phyloP scores from a whole-genome alignment of 192 early-diverging fungal species.

The Oehlia diaphana region DNA sequence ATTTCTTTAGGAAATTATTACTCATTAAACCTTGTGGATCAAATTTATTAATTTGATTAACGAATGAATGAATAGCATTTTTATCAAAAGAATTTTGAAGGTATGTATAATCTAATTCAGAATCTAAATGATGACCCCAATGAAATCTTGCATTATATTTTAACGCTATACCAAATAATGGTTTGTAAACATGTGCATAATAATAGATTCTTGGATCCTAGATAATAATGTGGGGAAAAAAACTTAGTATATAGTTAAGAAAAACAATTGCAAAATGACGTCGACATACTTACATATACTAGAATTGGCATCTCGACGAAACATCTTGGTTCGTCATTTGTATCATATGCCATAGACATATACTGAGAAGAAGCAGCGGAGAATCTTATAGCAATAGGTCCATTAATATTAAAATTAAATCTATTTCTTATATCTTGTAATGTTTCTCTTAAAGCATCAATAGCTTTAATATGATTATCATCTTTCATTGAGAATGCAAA shows the following conservation, averaged over 20 bases:
- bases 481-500: conserved; percentile 10
- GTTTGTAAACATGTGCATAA: neutral
- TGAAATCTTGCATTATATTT: conserved; percentile 4
- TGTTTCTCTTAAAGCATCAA: neutral
- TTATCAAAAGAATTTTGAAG: neutral
- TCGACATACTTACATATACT: neutral
- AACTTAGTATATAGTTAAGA: neutral
- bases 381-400: neutral
- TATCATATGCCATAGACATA: conserved; percentile 3
- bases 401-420: neutral
- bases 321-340: neutral
- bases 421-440: neutral
- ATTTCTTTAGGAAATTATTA: neutral
- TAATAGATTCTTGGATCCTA: neutral
- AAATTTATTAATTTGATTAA: neutral
- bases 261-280: no score
- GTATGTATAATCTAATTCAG: conserved; percentile 3
- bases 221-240: neutral
- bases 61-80: neutral
- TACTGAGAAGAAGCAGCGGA: neutral
- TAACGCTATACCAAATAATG: neutral
- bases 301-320: conserved; percentile 8
- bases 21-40: conserved; percentile 18
- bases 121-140: conserved; percentile 4
- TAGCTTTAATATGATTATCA: conserved; percentile 5